Conservation (phyloP, 2,329 filamentous ascomycete species). For the Cephalotrichum gorgonifer region DNA sequence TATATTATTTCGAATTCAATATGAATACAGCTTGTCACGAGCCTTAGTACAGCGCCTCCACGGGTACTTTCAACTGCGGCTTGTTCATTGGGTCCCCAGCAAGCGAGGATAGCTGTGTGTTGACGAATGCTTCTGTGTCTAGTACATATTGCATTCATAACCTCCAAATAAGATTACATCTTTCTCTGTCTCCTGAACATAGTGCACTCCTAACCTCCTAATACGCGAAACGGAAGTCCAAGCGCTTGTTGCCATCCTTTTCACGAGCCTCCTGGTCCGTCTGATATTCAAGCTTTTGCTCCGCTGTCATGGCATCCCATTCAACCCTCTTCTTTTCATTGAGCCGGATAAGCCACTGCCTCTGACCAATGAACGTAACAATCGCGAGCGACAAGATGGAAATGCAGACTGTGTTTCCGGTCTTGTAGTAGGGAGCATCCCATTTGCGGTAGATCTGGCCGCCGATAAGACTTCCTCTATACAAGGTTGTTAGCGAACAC, state of each 20-base stretch:
- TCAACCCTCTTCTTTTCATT: constrained; percentile 36
- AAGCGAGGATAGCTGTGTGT: no score
- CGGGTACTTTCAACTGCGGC: no score
- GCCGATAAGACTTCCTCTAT: constrained; percentile 26
- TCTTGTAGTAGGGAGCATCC: constrained; percentile 46
- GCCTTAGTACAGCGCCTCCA: no score
- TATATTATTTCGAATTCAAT: no score
- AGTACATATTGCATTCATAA: no score
- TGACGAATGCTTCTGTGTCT: no score
- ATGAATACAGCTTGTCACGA: no score
- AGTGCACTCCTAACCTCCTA: constrained; percentile 34
- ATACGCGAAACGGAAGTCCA: constrained; percentile 42
- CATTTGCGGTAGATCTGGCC: constrained; percentile 38
- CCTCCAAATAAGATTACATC: no score
- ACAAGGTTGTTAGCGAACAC: no score
- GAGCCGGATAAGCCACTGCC: constrained; percentile 28
- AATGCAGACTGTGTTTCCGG: constrained; percentile 46
- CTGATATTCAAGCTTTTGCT: constrained; percentile 35
- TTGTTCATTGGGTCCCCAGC: no score
- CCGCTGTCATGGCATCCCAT: constrained; percentile 34
- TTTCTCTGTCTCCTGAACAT: constrained; percentile 47
- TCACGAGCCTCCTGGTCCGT: constrained; percentile 15
- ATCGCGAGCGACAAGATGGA: constrained; percentile 38
- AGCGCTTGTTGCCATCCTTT: constrained; percentile 35
- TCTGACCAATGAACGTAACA: constrained; percentile 36